Conservation (phyloP, 176 grass and related monocot species). For the Carex myosuroides region DNA sequence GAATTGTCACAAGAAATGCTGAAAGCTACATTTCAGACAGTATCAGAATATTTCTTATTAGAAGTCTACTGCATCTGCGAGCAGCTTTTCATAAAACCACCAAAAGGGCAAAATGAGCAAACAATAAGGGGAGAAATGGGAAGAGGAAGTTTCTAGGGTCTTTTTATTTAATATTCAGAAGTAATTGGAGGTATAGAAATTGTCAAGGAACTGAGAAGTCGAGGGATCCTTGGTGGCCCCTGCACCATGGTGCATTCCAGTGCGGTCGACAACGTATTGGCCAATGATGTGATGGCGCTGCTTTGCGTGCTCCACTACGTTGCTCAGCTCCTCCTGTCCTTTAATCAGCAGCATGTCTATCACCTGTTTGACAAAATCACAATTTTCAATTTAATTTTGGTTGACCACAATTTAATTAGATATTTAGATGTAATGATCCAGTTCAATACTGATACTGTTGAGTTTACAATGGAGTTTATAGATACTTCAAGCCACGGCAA, state of each 20-base stretch:
- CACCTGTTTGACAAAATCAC: conserved; percentile 35
- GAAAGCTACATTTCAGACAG: conserved; percentile 3
- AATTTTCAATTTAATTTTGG: background rate
- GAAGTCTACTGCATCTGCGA: conserved; percentile 3
- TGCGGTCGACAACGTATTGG: conserved; percentile 71
- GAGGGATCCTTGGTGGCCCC: conserved; percentile 37
- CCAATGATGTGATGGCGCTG: conserved; percentile 93
- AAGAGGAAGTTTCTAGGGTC: background rate
- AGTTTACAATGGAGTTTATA: background rate
- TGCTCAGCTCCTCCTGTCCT: conserved; percentile 71
- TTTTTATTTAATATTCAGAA: conserved; percentile 27
- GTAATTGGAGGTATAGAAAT: conserved; percentile 87
- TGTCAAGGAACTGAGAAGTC: conserved; percentile 61
- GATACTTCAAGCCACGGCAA: background rate
- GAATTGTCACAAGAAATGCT: background rate
- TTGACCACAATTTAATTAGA: background rate
- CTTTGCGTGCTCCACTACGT: conserved; percentile 73
- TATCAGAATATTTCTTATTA: conserved; percentile 11
- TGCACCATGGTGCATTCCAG: conserved; percentile 34
- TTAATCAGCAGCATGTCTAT: conserved; percentile 97
- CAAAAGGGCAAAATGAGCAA: background rate
- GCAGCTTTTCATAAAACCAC: conserved; percentile 10
- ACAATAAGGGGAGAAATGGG: background rate
- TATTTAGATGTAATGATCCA: background rate
- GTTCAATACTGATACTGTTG: background rate